Conservation (phyloP, 2,329 filamentous ascomycete species). For the Periglandula ipomoeae region DNA sequence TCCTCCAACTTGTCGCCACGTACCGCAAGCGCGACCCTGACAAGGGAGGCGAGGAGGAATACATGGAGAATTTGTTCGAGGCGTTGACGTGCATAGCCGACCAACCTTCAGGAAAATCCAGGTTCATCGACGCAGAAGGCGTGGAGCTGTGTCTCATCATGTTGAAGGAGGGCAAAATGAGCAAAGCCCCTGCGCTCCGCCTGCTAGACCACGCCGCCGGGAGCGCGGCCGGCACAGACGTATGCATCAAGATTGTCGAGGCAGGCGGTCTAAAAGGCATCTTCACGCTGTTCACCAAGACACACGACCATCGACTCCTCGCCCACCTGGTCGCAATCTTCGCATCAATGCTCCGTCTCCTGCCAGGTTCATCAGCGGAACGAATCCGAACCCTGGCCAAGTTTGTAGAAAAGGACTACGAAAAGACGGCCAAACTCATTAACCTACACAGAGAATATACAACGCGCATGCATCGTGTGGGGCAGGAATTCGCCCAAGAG, state of each 20-base stretch:
- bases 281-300: conserved; percentile 85
- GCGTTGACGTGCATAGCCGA: conserved; percentile 73
- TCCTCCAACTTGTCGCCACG: conserved; percentile 68
- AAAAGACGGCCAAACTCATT: conserved; percentile 68
- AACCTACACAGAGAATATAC: conserved; percentile 63
- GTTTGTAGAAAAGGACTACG: conserved; percentile 91
- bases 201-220: conserved; percentile 74
- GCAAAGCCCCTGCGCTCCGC: conserved; percentile 67
- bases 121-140: conserved; percentile 84
- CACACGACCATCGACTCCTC: conserved; percentile 55
- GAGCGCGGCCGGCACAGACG: conserved; percentile 37
- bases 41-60: conserved; percentile 83
- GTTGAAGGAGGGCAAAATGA: conserved; percentile 79
- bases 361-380: conserved; percentile 68
- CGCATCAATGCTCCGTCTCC: conserved; percentile 65
- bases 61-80: conserved; percentile 89
- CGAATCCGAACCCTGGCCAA: conserved; percentile 84
- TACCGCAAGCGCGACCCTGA: conserved; percentile 82
- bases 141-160: conserved; percentile 88
- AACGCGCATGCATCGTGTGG: conserved; percentile 44
- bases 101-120: conserved; percentile 62
- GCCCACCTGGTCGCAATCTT: conserved; percentile 85
- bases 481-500: conserved; percentile 37
- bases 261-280: conserved; percentile 75
- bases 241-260: conserved; percentile 71